phyloP scores from a whole-genome alignment of 2,329 filamentous ascomycete genomes.

The Nemania sp. region DNA sequence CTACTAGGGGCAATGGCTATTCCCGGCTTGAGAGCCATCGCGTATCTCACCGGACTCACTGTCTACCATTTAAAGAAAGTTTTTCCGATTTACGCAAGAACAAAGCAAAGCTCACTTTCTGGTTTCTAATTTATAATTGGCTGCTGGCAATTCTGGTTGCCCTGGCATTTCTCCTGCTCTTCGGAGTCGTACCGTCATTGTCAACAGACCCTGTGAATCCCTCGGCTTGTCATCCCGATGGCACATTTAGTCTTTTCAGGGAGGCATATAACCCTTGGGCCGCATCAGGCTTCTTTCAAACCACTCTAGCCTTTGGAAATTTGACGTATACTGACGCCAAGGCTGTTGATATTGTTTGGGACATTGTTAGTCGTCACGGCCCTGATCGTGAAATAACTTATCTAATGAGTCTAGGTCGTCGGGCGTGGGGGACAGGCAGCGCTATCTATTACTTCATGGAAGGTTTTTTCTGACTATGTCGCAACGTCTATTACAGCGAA shows the following conservation, averaged over 20 bases:
- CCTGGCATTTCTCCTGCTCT: no score
- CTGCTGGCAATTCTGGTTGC: no score
- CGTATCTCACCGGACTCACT: neutral
- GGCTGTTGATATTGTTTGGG: slow-evolving; percentile 14
- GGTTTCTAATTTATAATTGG: neutral
- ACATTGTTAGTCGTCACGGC: slow-evolving; percentile 5
- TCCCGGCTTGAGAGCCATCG: neutral
- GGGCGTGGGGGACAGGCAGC: slow-evolving; percentile 48
- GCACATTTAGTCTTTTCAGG: no score
- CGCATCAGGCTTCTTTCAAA: slow-evolving; percentile 17
- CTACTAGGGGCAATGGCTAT: neutral
- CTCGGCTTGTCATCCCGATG: no score
- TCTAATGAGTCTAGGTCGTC: slow-evolving; percentile 40
- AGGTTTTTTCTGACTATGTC: slow-evolving; percentile 45
- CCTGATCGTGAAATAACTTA: no score
- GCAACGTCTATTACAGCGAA: slow-evolving; percentile 42
- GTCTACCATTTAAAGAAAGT: no score
- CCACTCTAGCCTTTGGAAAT: slow-evolving; percentile 13
- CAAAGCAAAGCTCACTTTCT: no score
- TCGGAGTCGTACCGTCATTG: no score
- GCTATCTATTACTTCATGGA: slow-evolving; percentile 48
- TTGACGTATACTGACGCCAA: slow-evolving; percentile 22
- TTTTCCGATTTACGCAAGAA: no score
- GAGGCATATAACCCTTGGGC: neutral
- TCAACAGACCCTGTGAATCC: no score